These are phyloP conservation scores for Salinomyces thailandicus DNA, from an alignment of 2,329 filamentous ascomycete species.

Conservation along the genomic window DNA sequence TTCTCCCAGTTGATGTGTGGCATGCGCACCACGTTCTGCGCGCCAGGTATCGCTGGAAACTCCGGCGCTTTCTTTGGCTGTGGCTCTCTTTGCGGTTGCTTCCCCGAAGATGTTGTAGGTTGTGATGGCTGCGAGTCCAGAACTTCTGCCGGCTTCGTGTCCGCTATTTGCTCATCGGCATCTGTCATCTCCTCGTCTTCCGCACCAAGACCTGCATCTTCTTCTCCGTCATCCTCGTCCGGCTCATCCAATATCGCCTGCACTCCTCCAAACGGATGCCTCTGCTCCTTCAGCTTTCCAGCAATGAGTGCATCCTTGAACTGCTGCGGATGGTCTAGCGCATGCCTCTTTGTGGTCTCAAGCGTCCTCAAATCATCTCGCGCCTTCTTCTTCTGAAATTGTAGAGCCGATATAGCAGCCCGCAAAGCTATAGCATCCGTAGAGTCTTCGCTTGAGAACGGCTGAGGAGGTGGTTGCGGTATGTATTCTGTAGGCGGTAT, in stretches of 20 bases:
- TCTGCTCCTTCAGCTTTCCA: conserved; percentile 39
- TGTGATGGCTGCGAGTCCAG: conserved; percentile 13
- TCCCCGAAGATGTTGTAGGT: background rate
- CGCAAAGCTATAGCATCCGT: conserved; percentile 80
- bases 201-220: conserved; percentile 17
- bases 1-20: conserved; percentile 92
- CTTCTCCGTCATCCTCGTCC: conserved; percentile 20
- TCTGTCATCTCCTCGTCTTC: conserved; percentile 17
- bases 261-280: conserved; percentile 20
- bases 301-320: conserved; percentile 60
- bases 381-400: conserved; percentile 73
- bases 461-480: conserved; percentile 32
- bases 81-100: background rate
- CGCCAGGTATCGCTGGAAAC: conserved; percentile 60
- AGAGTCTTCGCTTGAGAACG: conserved; percentile 48
- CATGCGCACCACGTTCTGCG: conserved; percentile 74
- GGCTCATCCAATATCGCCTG: conserved; percentile 28
- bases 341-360: conserved; percentile 58
- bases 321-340: conserved; percentile 57
- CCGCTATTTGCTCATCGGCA: background rate
- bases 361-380: conserved; percentile 63
- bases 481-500: conserved; percentile 27
- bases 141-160: conserved; percentile 17
- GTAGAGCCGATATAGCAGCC: conserved; percentile 74
- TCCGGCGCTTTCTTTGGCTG: conserved; percentile 5